Base-by-base conservation (phyloP, 2,329 filamentous ascomycete genomes). In the Colletotrichum siamense region DNA sequence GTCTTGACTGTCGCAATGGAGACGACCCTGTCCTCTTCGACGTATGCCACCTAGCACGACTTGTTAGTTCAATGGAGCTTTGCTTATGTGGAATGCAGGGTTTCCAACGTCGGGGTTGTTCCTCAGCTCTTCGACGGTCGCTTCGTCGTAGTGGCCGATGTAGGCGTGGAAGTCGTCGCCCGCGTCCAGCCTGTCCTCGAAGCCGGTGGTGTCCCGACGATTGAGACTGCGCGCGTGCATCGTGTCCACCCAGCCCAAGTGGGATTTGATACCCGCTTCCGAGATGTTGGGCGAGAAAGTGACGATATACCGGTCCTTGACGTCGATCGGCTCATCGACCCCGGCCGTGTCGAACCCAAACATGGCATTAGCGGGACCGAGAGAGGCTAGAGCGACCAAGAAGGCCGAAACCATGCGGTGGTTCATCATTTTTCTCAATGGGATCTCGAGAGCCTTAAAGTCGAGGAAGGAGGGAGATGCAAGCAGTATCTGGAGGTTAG, bases 61-160 rank as follows among this genome's bases (percentile, higher is more conserved):
- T 22, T 0, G 28, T 26, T 5, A 13, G 18, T 32, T 69, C 34
- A 85, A 71, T 10, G 8, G 2, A 1, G 1, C 1, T 6, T 6
- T 49, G 5, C 49, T 32, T 6, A 18, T 49, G 15, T 66, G 24
- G 3, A 30, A 18, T 18, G 0, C n/a, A 12, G 9, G 62, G 62
- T n/a, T 0, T 49, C 9, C 52, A 55, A 86, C 82, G 78, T 84
- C 81, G 3, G 80, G 79, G 79, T 78, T 83, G 32, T 77, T 82
- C 73, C 82, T 84, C 75, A 89, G 86, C 77, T 84, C 82, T 62
- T 81, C 81, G 32, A 86, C 81, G 26, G 83, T 87, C 32, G 81
- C 82, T 10, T 84, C 83, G 76, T 89, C 87, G 74, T 89, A 88
- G 24, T 85, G 82, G 30, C 85, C 86, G 12, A 84, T 81, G 55